Conservation (phyloP, 331 rosid genomes). For the Acacia pycnantha region DNA sequence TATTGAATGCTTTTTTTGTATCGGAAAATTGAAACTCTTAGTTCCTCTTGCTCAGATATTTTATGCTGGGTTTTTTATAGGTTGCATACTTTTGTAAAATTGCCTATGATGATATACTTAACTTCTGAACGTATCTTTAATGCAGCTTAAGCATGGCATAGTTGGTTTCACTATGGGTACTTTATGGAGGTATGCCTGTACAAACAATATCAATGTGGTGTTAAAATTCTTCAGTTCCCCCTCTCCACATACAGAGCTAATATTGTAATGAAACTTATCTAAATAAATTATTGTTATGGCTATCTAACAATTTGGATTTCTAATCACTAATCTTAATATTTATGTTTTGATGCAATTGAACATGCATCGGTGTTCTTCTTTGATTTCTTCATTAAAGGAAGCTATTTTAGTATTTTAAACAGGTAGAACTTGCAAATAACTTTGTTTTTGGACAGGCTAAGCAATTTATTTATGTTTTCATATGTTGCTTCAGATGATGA, state of each 20-base stretch:
- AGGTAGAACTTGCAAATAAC: background rate
- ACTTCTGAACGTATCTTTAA: conserved; percentile 34
- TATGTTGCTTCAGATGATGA: background rate
- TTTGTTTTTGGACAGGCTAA: conserved; percentile 3
- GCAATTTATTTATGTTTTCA: conserved; percentile 6
- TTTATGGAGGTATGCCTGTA: conserved; percentile 81
- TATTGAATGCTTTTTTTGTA: conserved; percentile 9
- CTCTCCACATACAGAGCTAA: background rate
- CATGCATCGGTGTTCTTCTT: conserved; percentile 1
- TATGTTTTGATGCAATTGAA: background rate
- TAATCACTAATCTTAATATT: background rate
- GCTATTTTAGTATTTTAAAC: background rate
- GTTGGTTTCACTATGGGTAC: conserved; percentile 87
- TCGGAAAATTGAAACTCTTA: background rate
- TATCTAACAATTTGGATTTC: background rate
- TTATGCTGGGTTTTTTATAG: background rate
- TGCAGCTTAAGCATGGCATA: conserved; percentile 96
- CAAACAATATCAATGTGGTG: conserved; percentile 10
- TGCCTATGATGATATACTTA: conserved; percentile 22
- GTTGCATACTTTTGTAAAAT: conserved; percentile 4
- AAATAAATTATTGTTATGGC: conserved; percentile 2
- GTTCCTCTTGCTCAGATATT: background rate
- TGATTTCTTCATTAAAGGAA: background rate
- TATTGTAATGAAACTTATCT: conserved; percentile 4
- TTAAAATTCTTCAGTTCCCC: background rate